phyloP scores from a whole-genome alignment of 148 eudicot species.

The Diospyros kaki region DNA sequence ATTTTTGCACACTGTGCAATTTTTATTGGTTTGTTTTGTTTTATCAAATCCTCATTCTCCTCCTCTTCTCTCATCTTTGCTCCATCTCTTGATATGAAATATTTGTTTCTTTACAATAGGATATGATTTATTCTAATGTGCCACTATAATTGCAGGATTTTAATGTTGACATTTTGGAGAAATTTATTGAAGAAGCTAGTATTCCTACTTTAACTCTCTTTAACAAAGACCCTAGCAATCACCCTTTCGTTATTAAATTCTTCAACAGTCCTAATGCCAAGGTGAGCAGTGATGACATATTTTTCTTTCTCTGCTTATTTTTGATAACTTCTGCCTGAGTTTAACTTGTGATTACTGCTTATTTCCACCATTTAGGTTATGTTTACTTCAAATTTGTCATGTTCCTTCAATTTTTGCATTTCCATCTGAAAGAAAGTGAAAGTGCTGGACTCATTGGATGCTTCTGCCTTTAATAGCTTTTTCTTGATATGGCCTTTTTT shows the following conservation, averaged over 20 bases:
- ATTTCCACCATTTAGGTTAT: neutral
- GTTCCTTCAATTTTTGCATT: neutral
- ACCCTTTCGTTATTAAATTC: slow-evolving; percentile 50
- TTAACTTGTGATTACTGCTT: neutral
- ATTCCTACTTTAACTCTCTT: slow-evolving; percentile 55
- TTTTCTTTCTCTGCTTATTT: neutral
- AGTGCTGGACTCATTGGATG: too few relatives aligned
- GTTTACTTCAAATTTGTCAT: neutral
- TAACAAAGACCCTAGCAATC: slow-evolving; percentile 56
- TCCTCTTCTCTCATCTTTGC: too few relatives aligned
- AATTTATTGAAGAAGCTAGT: slow-evolving; percentile 57
- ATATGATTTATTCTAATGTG: slow-evolving; percentile 4
- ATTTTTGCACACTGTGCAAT: neutral
- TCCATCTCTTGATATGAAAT: neutral
- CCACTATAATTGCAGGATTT: slow-evolving; percentile 46
- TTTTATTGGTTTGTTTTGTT: neutral
- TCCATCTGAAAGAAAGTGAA: neutral
- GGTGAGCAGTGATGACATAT: slow-evolving; percentile 29
- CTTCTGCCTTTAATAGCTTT: neutral
- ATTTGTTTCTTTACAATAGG: neutral
- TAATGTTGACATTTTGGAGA: slow-evolving; percentile 50
- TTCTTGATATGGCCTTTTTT: neutral
- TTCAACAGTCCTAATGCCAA: slow-evolving; percentile 55
- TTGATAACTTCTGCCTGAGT: neutral
- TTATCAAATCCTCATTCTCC: too few relatives aligned